These are phyloP conservation scores for Tetrapisispora nanseiensis DNA, from an alignment of 805 yeast genomes.

Conservation along the genomic window DNA sequence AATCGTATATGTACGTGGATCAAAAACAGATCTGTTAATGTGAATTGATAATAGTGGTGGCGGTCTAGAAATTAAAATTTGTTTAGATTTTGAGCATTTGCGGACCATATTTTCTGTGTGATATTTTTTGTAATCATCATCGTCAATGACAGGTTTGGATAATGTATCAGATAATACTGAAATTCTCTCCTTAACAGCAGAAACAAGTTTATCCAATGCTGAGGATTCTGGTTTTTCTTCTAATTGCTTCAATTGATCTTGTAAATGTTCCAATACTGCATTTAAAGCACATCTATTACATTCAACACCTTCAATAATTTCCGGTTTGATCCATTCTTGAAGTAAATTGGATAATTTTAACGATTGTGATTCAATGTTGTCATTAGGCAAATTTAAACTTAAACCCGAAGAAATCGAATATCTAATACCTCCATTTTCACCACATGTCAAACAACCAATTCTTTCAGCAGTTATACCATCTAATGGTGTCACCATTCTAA, in stretches of 20 bases:
- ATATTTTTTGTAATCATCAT: conserved; percentile 62
- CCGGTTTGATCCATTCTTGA: conserved; percentile 64
- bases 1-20: conserved; percentile 72
- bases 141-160: conserved; percentile 59
- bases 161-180: conserved; percentile 44
- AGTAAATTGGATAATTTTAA: conserved; percentile 44
- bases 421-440: conserved; percentile 88
- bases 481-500: conserved; percentile 70
- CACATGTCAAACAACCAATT: conserved; percentile 84
- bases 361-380: conserved; percentile 31
- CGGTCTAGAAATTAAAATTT: conserved; percentile 66
- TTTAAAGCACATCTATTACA: conserved; percentile 84
- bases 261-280: conserved; percentile 46
- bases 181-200: conserved; percentile 37
- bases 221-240: conserved; percentile 12
- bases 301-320: conserved; percentile 84
- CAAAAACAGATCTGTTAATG: conserved; percentile 88
- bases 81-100: conserved; percentile 76
- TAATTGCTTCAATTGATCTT: conserved; percentile 29
- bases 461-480: conserved; percentile 85
- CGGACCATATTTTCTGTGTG: conserved; percentile 67
- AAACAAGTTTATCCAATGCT: conserved; percentile 24
- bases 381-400: conserved; percentile 57
- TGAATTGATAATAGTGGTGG: conserved; percentile 80
- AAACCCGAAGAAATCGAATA: conserved; percentile 69